These are phyloP conservation scores for Biscogniauxia sp. DNA, from an alignment of 2,329 filamentous ascomycete genomes.

Conservation along the genomic window DNA sequence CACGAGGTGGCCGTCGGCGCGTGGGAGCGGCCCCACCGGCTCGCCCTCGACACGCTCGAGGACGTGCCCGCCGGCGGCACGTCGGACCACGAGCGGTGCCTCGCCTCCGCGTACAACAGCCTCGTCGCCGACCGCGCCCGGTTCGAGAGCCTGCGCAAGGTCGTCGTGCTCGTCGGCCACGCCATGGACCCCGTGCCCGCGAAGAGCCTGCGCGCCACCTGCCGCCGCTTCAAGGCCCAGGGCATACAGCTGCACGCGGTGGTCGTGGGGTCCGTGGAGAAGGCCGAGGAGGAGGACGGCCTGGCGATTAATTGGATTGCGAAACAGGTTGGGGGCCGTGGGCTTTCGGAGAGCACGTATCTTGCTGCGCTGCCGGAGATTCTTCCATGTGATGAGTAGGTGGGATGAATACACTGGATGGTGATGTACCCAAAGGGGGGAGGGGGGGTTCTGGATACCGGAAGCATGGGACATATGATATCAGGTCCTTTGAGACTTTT, in stretches of 20 bases:
- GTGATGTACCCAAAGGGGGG: too few relatives aligned
- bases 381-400: not conserved
- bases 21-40: too few relatives aligned
- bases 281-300: not conserved
- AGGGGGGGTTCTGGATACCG: too few relatives aligned
- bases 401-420: too few relatives aligned
- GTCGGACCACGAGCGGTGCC: not conserved
- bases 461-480: too few relatives aligned
- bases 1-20: not conserved
- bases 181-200: not conserved
- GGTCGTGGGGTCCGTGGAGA: not conserved
- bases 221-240: not conserved
- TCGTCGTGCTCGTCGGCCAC: not conserved
- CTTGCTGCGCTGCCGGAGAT: not conserved
- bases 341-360: not conserved
- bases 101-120: not conserved
- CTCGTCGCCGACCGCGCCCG: not conserved
- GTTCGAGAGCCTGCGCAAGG: not conserved
- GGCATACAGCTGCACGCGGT: not conserved
- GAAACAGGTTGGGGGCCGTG: not conserved
- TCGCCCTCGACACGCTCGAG: not conserved
- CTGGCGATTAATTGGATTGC: not conserved
- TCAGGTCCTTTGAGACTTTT: too few relatives aligned
- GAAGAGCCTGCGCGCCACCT: not conserved
- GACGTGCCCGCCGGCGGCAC: too few relatives aligned